Evolutionary conservation across 192 early-diverging fungal species (phyloP).

Genomic region (Obelidium mucronatum): DNA sequence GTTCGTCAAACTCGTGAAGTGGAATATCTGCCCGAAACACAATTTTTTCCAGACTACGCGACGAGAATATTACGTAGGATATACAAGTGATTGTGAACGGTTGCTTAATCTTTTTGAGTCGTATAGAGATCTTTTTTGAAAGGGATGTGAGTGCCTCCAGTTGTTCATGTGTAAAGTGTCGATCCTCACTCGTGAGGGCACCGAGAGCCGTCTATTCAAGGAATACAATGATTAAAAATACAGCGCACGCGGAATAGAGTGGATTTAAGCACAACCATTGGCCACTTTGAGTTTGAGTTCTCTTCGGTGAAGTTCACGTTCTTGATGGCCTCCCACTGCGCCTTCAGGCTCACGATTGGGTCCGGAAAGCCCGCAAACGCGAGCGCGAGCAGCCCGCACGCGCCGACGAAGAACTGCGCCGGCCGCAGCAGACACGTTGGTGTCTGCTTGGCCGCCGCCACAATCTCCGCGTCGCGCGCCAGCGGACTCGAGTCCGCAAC

Average conservation of each 20-base stretch:
- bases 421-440: conserved; percentile 12
- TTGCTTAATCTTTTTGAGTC: not conserved
- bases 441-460: conserved; percentile 7
- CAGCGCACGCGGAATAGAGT: not conserved
- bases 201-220: not conserved
- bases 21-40: conserved; percentile 28
- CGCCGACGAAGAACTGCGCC: conserved; percentile 10
- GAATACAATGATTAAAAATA: not conserved
- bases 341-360: conserved; percentile 13
- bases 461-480: not conserved
- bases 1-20: not conserved
- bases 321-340: not conserved
- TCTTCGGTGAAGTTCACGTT: conserved; percentile 1
- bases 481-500: conserved; percentile 7
- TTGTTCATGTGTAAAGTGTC: not conserved
- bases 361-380: conserved; percentile 23
- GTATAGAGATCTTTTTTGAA: conserved; percentile 4
- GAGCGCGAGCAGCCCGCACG: conserved; percentile 3
- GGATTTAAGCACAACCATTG: conserved; percentile 2
- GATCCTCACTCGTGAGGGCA: not conserved
- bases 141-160: conserved; percentile 8
- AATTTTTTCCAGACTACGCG: conserved; percentile 4
- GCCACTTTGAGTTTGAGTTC: conserved; percentile 4
- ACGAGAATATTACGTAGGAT: conserved; percentile 26
- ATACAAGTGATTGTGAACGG: not conserved